Conservation (phyloP, 805 yeast genomes). For the Wickerhamiella slavikovae region DNA sequence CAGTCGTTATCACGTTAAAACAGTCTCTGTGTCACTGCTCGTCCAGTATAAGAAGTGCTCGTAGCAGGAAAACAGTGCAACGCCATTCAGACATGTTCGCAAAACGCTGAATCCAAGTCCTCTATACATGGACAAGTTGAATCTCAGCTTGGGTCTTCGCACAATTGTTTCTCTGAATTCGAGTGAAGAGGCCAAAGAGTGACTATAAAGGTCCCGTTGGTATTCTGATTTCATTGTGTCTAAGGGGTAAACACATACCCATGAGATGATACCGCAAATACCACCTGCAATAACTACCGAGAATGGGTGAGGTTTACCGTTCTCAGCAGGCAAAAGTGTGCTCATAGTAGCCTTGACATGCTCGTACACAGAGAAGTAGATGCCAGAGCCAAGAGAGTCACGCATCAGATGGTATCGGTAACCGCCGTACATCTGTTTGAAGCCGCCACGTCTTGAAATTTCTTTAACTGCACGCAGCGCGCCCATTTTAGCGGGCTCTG, state of each 20-base stretch:
- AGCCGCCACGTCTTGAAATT: constrained; percentile 38
- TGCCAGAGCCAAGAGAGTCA: constrained; percentile 50
- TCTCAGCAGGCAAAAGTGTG: constrained; percentile 12
- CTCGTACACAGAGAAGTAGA: constrained; percentile 60
- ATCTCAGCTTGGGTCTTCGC: constrained; percentile 14
- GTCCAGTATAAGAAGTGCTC: constrained; percentile 37
- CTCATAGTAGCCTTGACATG: constrained; percentile 34
- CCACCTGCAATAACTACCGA: constrained; percentile 59
- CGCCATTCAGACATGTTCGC: constrained; percentile 51
- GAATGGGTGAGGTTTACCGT: constrained; percentile 18
- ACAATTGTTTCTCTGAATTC: constrained; percentile 19
- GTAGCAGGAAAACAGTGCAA: constrained; percentile 53
- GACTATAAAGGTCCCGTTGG: constrained; percentile 54
- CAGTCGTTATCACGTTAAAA: too few relatives aligned
- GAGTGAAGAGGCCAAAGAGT: constrained; percentile 33
- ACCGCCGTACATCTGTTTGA: constrained; percentile 51
- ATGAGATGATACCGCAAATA: constrained; percentile 49
- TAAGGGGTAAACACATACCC: constrained; percentile 59
- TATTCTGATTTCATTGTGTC: constrained; percentile 62
- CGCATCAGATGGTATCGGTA: constrained; percentile 43
- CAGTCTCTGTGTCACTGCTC: too few relatives aligned
- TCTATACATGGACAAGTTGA: constrained; percentile 36
- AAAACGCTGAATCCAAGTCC: constrained; percentile 60
- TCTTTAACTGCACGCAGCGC: constrained; percentile 29
- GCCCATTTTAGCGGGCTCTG: constrained; percentile 13